Base-by-base conservation (phyloP, 148 eudicot species). In the Suaeda aralocaspica region DNA sequence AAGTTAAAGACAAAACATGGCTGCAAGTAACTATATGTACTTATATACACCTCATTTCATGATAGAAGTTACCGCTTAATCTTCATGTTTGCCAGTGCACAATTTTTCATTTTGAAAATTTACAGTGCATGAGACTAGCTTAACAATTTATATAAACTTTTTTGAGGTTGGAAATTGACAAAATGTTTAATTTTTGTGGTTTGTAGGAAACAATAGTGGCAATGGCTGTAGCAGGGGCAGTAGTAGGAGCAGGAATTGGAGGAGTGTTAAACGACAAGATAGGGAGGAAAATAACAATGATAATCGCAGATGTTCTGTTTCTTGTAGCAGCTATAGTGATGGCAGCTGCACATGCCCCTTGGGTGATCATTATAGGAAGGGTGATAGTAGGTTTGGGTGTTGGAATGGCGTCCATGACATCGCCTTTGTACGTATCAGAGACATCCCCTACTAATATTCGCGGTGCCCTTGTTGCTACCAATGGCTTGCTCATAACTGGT, bases 171-270 rank as follows among this genome's bases (percentile, higher is more conserved):
- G 13, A 46, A 46, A 6, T 13, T 46, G 50, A 6, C 13, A 6
- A 5, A 2, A 7, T 5, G 15, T 13, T n/a, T n/a, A n/a, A n/a
- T n/a, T n/a, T n/a, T n/a, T n/a, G n/a, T n/a, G n/a, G n/a, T 9
- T 5, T 60, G 66, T 48, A 71, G 74, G 74, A 71, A 60, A 71
- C 74, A 7, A 71, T 71, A 21, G 74, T 71, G 59, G 74, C 74
- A 1, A 71, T 71, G 74, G 74, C 74, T 4, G 60, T 71, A 14
- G 74, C 74, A 60, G 74, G 74, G 49, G 74, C 74, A 3, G 49
- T 71, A 11, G 45, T 71, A 55, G 74, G 74, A 60, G 74, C 74
- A 46, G 74, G 74, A 60, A 48, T 26, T 0, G 74, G 74, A 22
- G 74, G 74, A 9, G 61, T 45, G 31, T 42, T 71, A 55, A 71